Evolutionary conservation across 2,329 filamentous ascomycete species (phyloP).

Genomic region (Aschersonia sp.): DNA sequence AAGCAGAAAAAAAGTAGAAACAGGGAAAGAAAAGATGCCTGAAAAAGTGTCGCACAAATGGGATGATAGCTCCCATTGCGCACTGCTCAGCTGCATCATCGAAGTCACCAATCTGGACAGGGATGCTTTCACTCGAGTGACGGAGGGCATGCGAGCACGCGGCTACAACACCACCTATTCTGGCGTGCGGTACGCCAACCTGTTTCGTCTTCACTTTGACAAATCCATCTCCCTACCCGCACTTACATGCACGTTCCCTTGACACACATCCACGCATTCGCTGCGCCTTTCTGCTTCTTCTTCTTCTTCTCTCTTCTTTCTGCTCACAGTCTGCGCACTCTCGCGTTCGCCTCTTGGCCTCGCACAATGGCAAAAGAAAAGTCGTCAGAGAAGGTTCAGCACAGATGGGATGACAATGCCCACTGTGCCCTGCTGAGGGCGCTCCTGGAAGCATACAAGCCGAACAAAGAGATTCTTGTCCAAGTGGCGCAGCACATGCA

Average conservation of each 20-base stretch:
- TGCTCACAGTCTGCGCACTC: not conserved
- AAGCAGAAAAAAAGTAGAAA: too few species aligned
- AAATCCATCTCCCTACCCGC: too few species aligned
- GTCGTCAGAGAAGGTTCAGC: not conserved
- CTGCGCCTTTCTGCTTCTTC: not conserved
- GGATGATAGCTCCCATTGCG: not conserved
- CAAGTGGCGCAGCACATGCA: constrained; percentile 16
- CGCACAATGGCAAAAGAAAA: too few species aligned
- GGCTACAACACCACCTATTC: constrained; percentile 23
- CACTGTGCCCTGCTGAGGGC: constrained; percentile 24
- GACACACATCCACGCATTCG: not conserved
- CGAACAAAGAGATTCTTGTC: constrained; percentile 17
- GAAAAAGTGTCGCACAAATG: not conserved
- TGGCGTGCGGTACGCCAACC: constrained; percentile 23
- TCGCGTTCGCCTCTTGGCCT: not conserved
- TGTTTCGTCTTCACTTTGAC: not conserved
- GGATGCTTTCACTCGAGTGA: not conserved
- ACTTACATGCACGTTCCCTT: too few species aligned
- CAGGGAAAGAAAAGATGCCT: not conserved
- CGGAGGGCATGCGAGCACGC: constrained; percentile 10
- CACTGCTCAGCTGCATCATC: not conserved
- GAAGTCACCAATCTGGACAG: not conserved
- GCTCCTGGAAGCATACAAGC: constrained; percentile 20
- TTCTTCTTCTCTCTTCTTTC: not conserved
- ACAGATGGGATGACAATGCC: constrained; percentile 18